phyloP scores from a whole-genome alignment of 129 eudicot species.

The Heracleum sosnowskyi region DNA sequence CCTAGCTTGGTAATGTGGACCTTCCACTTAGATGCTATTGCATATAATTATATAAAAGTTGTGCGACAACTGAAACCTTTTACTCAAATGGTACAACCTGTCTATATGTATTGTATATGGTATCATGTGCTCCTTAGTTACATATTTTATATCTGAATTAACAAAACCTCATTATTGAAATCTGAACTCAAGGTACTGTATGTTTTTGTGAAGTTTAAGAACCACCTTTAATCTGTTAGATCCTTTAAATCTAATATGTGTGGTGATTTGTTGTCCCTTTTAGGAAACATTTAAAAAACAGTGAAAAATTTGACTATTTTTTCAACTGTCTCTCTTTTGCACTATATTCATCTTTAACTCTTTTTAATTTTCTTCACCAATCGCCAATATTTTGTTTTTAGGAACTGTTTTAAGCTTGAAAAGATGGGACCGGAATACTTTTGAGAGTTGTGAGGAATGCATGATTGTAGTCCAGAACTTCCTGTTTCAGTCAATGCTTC shows the following conservation, averaged over 20 bases:
- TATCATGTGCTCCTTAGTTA: neutral
- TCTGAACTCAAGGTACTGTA: neutral
- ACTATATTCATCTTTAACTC: neutral
- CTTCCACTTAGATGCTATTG: neutral
- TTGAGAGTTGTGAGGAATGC: conserved; percentile 55
- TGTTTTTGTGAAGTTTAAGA: neutral
- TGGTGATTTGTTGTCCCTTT: neutral
- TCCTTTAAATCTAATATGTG: neutral
- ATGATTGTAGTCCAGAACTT: conserved; percentile 58
- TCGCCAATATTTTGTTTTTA: neutral
- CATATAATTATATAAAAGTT: neutral
- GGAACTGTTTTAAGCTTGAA: conserved; percentile 3
- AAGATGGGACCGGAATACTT: conserved; percentile 32
- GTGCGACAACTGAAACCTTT: neutral
- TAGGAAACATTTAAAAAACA: too few relatives aligned
- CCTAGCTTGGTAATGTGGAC: neutral
- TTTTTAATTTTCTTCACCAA: neutral
- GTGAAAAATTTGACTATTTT: too few relatives aligned
- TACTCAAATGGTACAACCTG: neutral
- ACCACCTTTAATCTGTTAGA: neutral
- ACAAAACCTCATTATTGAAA: neutral
- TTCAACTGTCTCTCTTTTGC: neutral
- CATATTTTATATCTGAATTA: neutral
- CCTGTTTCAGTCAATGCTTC: conserved; percentile 78
- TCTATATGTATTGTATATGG: neutral